These are phyloP conservation scores for Ascobolus immersus DNA, from an alignment of 495 filamentous ascomycete species.

Conservation along the genomic window DNA sequence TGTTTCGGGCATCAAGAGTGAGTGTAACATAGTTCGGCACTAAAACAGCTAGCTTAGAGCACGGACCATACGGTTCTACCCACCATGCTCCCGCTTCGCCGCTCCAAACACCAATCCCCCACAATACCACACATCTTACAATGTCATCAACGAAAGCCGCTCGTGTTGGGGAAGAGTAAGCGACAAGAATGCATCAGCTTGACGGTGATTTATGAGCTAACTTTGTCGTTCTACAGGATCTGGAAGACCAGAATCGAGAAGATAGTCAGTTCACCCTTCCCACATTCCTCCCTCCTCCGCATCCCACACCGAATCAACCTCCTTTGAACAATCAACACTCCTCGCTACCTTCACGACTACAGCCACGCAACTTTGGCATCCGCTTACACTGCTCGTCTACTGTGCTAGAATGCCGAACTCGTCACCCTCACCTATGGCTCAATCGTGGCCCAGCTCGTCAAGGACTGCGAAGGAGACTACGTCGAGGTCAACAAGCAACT, in stretches of 20 bases:
- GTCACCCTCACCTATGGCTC: conserved; percentile 95
- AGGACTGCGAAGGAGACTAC: conserved; percentile 84
- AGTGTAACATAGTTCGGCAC: too few species aligned
- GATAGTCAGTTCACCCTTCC: conserved; percentile 18
- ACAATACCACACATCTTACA: neutral
- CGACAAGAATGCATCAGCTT: conserved; percentile 2
- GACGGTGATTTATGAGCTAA: conserved; percentile 3
- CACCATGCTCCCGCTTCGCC: too few species aligned
- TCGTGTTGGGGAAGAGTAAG: conserved; percentile 92
- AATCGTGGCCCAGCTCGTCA: conserved; percentile 85
- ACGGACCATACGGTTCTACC: too few species aligned
- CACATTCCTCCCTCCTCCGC: neutral
- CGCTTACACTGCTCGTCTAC: neutral
- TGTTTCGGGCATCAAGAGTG: too few species aligned
- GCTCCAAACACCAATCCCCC: too few species aligned
- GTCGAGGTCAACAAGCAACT: conserved; percentile 86
- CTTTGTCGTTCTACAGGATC: conserved; percentile 33
- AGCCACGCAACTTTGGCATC: neutral
- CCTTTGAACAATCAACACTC: neutral
- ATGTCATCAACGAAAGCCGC: conserved; percentile 80
- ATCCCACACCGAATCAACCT: neutral
- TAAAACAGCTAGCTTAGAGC: too few species aligned
- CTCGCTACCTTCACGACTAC: neutral
- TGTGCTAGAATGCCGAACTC: conserved; percentile 55
- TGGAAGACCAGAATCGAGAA: conserved; percentile 68